A percentile compares a stretch with the other conserved stretches of the same genome.
These are phyloP conservation scores for Aspergillus arachidicola DNA, from an alignment of 2,329 filamentous ascomycete species.

Conservation along the genomic window DNA sequence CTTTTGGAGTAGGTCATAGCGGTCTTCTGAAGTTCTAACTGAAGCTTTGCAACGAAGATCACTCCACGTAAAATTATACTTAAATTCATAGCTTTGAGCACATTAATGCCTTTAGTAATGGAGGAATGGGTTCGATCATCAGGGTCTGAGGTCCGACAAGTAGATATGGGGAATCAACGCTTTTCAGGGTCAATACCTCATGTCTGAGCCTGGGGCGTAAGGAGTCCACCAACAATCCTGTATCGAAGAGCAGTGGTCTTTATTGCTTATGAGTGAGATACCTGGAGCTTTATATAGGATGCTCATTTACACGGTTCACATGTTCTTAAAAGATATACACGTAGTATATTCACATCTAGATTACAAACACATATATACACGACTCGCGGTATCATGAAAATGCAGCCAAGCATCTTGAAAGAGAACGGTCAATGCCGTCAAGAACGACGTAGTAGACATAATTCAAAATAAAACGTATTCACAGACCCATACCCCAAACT, in stretches of 20 bases:
- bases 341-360: neutral
- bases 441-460: neutral
- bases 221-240: neutral
- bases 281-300: neutral
- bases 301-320: too few relatives aligned
- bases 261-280: neutral
- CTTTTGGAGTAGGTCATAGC: too few relatives aligned
- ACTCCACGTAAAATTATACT: neutral
- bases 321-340: neutral
- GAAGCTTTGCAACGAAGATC: neutral
- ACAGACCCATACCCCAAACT: constrained; percentile 12
- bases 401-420: neutral
- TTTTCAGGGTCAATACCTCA: neutral
- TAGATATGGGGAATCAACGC: neutral
- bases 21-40: too few relatives aligned
- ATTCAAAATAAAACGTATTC: neutral
- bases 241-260: too few relatives aligned
- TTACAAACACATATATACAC: neutral
- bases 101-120: neutral
- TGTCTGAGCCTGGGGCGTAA: neutral
- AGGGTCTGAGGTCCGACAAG: neutral
- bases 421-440: neutral
- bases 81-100: neutral
- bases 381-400: neutral
- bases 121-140: neutral